Conservation (phyloP, 2,329 filamentous ascomycete species). For the Diaporthe ampelina region DNA sequence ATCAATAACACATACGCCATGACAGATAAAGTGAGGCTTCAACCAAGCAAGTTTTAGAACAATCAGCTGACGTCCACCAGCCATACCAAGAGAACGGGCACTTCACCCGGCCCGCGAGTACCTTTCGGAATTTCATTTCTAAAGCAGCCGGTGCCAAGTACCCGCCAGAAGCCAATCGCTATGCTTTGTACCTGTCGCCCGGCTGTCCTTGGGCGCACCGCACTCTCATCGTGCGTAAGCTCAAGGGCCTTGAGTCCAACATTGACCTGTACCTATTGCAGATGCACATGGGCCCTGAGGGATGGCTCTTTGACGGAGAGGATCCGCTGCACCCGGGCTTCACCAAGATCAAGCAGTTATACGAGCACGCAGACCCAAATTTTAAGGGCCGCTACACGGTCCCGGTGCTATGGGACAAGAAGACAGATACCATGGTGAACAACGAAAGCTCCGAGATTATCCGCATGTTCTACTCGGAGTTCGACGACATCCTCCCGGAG, state of each 20-base stretch:
- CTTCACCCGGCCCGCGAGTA: constrained; percentile 66
- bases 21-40: constrained; percentile 11
- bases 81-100: constrained; percentile 57
- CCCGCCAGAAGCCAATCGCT: constrained; percentile 71
- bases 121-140: constrained; percentile 70
- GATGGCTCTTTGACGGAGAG: constrained; percentile 65
- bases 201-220: constrained; percentile 80
- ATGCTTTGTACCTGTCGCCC: constrained; percentile 72
- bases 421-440: constrained; percentile 79
- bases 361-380: constrained; percentile 75
- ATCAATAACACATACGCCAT: not conserved
- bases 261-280: constrained; percentile 78
- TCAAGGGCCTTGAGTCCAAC: constrained; percentile 81
- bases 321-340: constrained; percentile 74
- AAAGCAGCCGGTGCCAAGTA: constrained; percentile 64
- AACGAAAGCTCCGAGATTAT: constrained; percentile 90
- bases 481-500: constrained; percentile 72
- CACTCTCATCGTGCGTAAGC: constrained; percentile 77
- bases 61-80: constrained; percentile 9
- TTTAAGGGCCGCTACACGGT: constrained; percentile 82
- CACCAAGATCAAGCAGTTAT: constrained; percentile 77
- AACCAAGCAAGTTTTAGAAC: not conserved
- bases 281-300: constrained; percentile 71
- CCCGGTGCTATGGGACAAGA: constrained; percentile 79
- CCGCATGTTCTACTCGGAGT: constrained; percentile 83